Evolutionary conservation across 371 early-diverging fungal species (phyloP).

Genomic region (Rhizopus delemar): DNA sequence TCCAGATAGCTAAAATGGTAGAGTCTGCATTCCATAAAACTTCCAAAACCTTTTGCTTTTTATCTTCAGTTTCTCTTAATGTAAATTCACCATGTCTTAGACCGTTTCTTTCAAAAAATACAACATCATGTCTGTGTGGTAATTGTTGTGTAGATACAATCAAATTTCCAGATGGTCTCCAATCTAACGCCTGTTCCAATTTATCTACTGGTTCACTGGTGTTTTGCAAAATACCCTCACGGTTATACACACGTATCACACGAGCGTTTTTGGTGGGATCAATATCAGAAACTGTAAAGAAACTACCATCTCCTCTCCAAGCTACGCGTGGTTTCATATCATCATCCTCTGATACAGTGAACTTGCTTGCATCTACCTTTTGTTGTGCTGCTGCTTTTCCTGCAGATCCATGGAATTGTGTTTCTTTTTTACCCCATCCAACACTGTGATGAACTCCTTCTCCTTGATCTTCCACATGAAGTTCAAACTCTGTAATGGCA

Average conservation of each 20-base stretch:
- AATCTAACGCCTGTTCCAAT: conserved; percentile 81
- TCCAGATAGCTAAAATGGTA: conserved; percentile 77
- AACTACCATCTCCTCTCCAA: conserved; percentile 93
- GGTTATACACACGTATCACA: conserved; percentile 79
- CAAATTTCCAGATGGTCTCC: conserved; percentile 90
- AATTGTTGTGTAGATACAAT: conserved; percentile 81
- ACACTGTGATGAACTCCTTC: conserved; percentile 78
- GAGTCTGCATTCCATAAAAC: conserved; percentile 90
- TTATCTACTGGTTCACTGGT: conserved; percentile 80
- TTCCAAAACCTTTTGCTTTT: conserved; percentile 53
- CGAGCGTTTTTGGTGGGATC: conserved; percentile 61
- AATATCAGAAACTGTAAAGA: conserved; percentile 72
- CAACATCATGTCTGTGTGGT: conserved; percentile 85
- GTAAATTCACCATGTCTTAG: conserved; percentile 92
- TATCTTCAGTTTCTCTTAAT: conserved; percentile 52
- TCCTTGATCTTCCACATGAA: conserved; percentile 68
- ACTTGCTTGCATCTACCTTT: conserved; percentile 55
- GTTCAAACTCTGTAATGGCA: conserved; percentile 76
- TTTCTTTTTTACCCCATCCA: conserved; percentile 98
- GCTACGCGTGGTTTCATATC: conserved; percentile 74
- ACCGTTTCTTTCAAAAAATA: conserved; percentile 95
- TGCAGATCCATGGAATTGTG: conserved; percentile 94
- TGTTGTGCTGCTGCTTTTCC: conserved; percentile 79
- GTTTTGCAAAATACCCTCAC: conserved; percentile 82
- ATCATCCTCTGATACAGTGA: conserved; percentile 71